Evolutionary conservation across 2,329 filamentous ascomycete genomes (phyloP), one percentile per base, ranked within the genome.

Genomic region (Monosporascus sp.): DNA sequence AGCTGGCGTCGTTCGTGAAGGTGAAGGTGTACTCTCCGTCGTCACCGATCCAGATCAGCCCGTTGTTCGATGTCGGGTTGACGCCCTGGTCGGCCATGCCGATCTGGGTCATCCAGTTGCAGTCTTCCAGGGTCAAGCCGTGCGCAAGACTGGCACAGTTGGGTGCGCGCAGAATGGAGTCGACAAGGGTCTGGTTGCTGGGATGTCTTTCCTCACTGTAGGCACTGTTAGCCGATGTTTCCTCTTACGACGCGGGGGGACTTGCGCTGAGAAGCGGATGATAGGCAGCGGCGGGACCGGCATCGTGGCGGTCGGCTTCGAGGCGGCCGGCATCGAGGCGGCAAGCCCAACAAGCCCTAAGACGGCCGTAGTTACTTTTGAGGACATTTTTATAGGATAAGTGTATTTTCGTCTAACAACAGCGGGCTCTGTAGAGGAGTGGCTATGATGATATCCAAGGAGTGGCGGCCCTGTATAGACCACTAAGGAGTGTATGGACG

Each of bases 41-140:
- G 16, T 56, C 26, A 51, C 66, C 67, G 49, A 69, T 61, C 64
- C 65, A 70, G 53, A 69, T 67, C 38, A 53, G 49, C 19, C 55
- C 57, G 49, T 62, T 66, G 56, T 58, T 54, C 17, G 37, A 41
- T 8, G 50, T 20, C 8, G 52, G 20, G 57, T 69, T 69, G 17
- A 52, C 49, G 20, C 66, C 66, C 44, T 50, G 27, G 20, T 51
- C 11, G 46, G 47, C 48, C 34, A 48, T 46, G 47, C 38, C 26
- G 11, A 48, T 51, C 36, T 9, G 16, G 9, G 36, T 22, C 37
- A 51, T 52, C n/a, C 20, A 22, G 16, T 26, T 14, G 43, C 43
- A 46, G 22, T 46, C 43, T 7, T 46, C 43, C 22, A 7, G 8
- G 22, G 43, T 46, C 43, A 46, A 22, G 22, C 22, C 24, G 24